Evolutionary conservation across 1,284 basidiomycete species (phyloP).

Genomic region (Sphaerobolus stellatus): DNA sequence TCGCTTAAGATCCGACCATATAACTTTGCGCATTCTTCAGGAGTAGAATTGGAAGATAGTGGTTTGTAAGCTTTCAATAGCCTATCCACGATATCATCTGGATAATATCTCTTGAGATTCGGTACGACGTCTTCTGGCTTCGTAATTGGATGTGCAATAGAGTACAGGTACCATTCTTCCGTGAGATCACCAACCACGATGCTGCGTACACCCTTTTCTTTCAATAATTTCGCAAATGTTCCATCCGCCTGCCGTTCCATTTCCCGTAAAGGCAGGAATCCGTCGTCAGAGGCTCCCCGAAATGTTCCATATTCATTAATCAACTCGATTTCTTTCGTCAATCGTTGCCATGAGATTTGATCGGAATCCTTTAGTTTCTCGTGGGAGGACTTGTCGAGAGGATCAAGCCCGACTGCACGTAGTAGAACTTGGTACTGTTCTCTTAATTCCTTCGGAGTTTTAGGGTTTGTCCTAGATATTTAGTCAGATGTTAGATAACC

Average conservation of each 20-base stretch:
- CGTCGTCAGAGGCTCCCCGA: conserved; percentile 59
- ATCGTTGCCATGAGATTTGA: conserved; percentile 24
- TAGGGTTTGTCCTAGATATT: conserved; percentile 44
- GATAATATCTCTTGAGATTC: conserved; percentile 65
- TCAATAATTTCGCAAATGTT: conserved; percentile 52
- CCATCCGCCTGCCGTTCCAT: conserved; percentile 72
- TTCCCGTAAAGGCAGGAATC: conserved; percentile 53
- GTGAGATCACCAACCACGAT: conserved; percentile 65
- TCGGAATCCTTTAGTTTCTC: conserved; percentile 58
- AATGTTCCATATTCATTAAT: conserved; percentile 60
- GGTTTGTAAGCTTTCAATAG: conserved; percentile 47
- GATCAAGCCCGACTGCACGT: conserved; percentile 52
- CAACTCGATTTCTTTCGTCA: conserved; percentile 28
- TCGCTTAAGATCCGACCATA: conserved; percentile 65
- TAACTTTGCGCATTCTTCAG: conserved; percentile 43
- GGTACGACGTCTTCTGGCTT: conserved; percentile 48
- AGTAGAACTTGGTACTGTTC: conserved; percentile 65
- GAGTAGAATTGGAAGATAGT: conserved; percentile 32
- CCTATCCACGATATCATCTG: conserved; percentile 41
- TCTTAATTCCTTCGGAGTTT: conserved; percentile 55
- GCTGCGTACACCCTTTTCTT: conserved; percentile 56
- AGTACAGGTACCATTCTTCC: conserved; percentile 78
- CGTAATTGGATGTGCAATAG: conserved; percentile 60
- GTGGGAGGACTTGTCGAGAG: conserved; percentile 46
- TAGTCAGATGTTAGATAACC: neutral